Evolutionary conservation across 148 eudicot species (phyloP).

Genomic region (Rhododendron ovatum): DNA sequence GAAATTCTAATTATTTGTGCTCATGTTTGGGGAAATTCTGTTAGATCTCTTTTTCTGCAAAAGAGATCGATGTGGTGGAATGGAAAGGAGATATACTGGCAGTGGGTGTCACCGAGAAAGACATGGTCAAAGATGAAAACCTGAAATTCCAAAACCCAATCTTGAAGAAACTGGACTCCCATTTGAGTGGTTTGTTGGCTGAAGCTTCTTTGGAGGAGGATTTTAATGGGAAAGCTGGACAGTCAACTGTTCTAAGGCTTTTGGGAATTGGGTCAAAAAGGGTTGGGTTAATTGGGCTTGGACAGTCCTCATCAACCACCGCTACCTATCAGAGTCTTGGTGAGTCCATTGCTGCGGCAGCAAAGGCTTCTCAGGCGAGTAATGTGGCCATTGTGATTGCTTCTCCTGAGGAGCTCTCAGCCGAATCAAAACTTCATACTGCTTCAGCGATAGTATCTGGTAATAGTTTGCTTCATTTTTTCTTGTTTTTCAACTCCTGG

Average conservation of each 20-base stretch:
- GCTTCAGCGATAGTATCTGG: constrained; percentile 82
- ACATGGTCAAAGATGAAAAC: constrained; percentile 65
- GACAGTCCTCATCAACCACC: constrained; percentile 37
- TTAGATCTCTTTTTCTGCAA: constrained; percentile 70
- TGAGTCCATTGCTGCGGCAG: constrained; percentile 74
- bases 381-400: constrained; percentile 70
- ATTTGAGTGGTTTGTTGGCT: constrained; percentile 67
- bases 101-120: constrained; percentile 89
- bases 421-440: constrained; percentile 50
- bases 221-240: constrained; percentile 80
- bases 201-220: constrained; percentile 86
- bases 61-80: constrained; percentile 73
- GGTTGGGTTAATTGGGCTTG: constrained; percentile 78
- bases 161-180: constrained; percentile 56
- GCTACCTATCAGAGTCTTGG: constrained; percentile 60
- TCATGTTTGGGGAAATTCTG: constrained; percentile 3
- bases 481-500: not conserved
- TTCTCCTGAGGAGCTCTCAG: constrained; percentile 57
- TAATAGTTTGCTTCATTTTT: constrained; percentile 15
- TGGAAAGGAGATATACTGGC: constrained; percentile 97
- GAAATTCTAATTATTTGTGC: constrained; percentile 12
- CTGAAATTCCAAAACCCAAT: constrained; percentile 59
- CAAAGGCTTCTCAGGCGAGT: constrained; percentile 74
- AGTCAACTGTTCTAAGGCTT: constrained; percentile 68
- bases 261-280: constrained; percentile 80